Evolutionary conservation across 495 filamentous ascomycete species (phyloP).

Genomic region (Aspergillus asperescens): DNA sequence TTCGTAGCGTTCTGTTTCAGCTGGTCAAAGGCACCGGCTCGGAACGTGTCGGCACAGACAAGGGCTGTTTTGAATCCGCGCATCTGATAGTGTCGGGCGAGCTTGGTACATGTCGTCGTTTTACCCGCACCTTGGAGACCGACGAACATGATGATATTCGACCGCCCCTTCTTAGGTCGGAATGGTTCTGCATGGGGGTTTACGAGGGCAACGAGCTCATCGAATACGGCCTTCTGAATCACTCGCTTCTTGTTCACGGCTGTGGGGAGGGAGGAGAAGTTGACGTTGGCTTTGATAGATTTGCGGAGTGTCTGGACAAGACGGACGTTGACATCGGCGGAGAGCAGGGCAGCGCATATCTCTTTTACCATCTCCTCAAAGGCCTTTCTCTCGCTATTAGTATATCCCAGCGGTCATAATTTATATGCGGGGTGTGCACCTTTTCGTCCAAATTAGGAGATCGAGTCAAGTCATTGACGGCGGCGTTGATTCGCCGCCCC

Average conservation of each 20-base stretch:
- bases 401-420: conserved; percentile 11
- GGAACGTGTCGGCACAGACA: conserved; percentile 97
- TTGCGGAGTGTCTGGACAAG: conserved; percentile 91
- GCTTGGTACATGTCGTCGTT: conserved; percentile 96
- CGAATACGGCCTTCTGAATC: conserved; percentile 97
- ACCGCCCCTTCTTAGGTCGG: conserved; percentile 92
- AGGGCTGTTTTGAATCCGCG: conserved; percentile 91
- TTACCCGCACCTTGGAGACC: conserved; percentile 96
- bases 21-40: conserved; percentile 96
- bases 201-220: conserved; percentile 91
- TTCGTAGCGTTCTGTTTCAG: conserved; percentile 98
- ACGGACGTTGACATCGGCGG: conserved; percentile 93
- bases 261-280: conserved; percentile 84
- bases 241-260: conserved; percentile 95
- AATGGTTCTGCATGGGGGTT: conserved; percentile 94
- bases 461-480: conserved; percentile 87
- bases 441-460: conserved; percentile 94
- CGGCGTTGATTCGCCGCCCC: conserved; percentile 95
- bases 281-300: conserved; percentile 84
- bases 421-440: conserved; percentile 40
- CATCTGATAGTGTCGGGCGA: conserved; percentile 90
- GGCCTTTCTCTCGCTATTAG: conserved; percentile 50
- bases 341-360: conserved; percentile 87
- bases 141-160: conserved; percentile 99
- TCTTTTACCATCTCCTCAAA: conserved; percentile 98